Base-by-base conservation (phyloP, 2,329 filamentous ascomycete species). In the Apiospora hydei region DNA sequence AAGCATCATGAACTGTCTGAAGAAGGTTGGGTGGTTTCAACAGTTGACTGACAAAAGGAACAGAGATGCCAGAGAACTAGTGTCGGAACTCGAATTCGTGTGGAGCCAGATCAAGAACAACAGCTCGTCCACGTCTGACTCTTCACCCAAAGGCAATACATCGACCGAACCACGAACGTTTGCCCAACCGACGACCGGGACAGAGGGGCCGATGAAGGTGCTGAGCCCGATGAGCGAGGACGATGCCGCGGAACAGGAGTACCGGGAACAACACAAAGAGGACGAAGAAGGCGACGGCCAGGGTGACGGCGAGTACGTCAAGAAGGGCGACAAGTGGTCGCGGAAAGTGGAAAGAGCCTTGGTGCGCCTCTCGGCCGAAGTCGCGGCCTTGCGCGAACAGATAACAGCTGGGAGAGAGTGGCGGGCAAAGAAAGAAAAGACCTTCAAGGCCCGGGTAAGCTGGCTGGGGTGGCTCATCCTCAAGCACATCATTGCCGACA, bases 71-170 rank as follows among this genome's bases (percentile, higher is more conserved):
- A 89, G 92, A 73, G 95, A 97, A 82, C 88, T 99, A 51, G 95
- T 98, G 49, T 88, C 91, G 13, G 96, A 99, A 82, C 89, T 99
- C n/a, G 96, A 99, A 83, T 99, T 98, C 78, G 96, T 99, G 51
- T 99, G 96, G 96, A 95, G 98, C 77, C 96, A 98, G 82, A 96
- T 99, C 77, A 97, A 96, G 82, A 93, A 92, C 77, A 98, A 96
- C 78, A 90, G 90, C 14, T 90, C 92, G 4, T 90, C 89, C 24
- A 91, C 92, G 49, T 84, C 91, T 51, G 81, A 88, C 53, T 87
- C 88, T 14, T 89, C 87, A 1, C 87, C 88, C n/a, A 85, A 87
- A 75, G 83, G 80, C 71, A 74, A 75, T 75, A 74, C 80, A 77
- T 72, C 80, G 75, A 75, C 77, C 79, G 82, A 80, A 73, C 84